Evolutionary conservation across 176 grass and related monocot species (phyloP).

Genomic region (Rhynchospora breviuscula): DNA sequence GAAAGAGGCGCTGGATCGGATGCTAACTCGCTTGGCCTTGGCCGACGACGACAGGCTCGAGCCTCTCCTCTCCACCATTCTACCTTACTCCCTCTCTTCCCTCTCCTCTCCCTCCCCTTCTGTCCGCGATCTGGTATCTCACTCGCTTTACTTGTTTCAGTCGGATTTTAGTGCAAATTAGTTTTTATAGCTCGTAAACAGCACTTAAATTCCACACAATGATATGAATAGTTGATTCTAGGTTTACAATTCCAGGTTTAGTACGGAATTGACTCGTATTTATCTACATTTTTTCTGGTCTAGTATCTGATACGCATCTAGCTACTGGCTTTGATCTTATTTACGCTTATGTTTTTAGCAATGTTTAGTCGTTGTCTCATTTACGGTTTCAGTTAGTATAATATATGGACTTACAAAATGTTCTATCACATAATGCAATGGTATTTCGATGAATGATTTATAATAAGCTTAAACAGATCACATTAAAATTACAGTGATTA

Average conservation of each 20-base stretch:
- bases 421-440: background rate
- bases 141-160: background rate
- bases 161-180: background rate
- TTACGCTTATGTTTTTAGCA: background rate
- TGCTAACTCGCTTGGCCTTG: slow-evolving; percentile 79
- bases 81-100: slow-evolving; percentile 80
- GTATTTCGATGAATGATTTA: background rate
- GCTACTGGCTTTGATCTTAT: background rate
- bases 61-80: slow-evolving; percentile 59
- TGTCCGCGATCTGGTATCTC: slow-evolving; percentile 67
- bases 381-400: background rate
- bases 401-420: background rate
- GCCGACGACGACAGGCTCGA: slow-evolving; percentile 71
- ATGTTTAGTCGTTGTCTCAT: background rate
- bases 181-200: background rate
- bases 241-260: background rate
- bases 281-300: background rate
- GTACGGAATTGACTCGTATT: background rate
- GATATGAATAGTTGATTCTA: background rate
- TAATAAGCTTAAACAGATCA: background rate
- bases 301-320: background rate
- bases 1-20: slow-evolving; percentile 65
- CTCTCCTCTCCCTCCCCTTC: slow-evolving; percentile 59
- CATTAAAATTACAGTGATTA: background rate
- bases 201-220: background rate